Evolutionary conservation across 257 asterid genomes (phyloP).

Genomic region (Nicotiana paniculata): DNA sequence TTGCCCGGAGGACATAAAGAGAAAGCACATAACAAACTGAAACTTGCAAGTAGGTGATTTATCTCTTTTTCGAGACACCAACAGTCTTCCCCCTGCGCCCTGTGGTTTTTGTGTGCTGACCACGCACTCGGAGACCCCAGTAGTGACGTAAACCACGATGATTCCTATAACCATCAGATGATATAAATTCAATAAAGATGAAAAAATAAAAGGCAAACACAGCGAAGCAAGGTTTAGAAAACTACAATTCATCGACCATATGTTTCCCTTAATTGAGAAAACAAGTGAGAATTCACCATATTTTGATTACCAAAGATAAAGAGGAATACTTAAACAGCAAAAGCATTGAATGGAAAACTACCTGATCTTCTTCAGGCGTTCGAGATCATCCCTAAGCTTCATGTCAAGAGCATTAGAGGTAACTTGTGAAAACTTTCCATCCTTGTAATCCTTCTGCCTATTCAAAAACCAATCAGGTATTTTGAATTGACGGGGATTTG

Average conservation of each 20-base stretch:
- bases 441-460: constrained; percentile 12
- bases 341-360: not conserved
- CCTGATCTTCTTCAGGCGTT: constrained; percentile 9
- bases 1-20: not conserved
- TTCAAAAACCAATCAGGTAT: constrained; percentile 11
- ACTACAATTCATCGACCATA: not conserved
- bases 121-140: constrained; percentile 18
- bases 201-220: not conserved
- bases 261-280: not conserved
- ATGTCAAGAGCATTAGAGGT: constrained; percentile 11
- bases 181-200: not conserved
- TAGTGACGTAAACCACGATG: constrained; percentile 14
- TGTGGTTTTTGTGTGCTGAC: constrained; percentile 12
- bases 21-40: not conserved
- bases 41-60: not conserved
- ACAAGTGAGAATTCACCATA: not conserved
- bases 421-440: constrained; percentile 8
- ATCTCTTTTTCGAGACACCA: constrained; percentile 10
- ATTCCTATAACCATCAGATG: constrained; percentile 5
- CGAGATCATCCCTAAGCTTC: constrained; percentile 9
- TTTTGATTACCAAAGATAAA: not conserved
- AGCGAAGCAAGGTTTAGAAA: not conserved
- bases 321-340: not conserved
- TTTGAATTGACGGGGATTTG: constrained; percentile 11
- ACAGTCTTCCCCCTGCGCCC: constrained; percentile 11